Base-by-base conservation (phyloP, 768 basidiomycete species). In the Mycena leptocephala region DNA sequence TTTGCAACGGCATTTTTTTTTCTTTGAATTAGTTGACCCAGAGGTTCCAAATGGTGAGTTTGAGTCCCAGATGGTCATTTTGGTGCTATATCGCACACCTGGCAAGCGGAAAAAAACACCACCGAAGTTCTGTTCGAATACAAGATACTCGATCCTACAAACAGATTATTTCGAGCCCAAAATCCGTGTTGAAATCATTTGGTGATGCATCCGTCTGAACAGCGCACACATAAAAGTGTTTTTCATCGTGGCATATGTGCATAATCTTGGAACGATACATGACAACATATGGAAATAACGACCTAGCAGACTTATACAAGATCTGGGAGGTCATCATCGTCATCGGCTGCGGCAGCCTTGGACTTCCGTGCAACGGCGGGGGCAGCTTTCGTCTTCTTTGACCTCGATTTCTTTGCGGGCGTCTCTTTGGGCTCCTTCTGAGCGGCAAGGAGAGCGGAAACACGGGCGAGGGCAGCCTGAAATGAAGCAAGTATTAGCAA, bases 401-500 rank as follows among this genome's bases (percentile, higher is more conserved):
- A 94, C 80, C 95, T 89, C 76, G 87, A 76, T 88, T 95, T 95
- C 90, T 92, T 95, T 62, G 90, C 86, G 81, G 90, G 94, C 78
- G 84, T 80, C 14, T 91, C 82, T 85, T 94, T 95, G 84, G 91
- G 94, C 84, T 93, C 92, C 82, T 90, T 92, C 86, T 95, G 93
- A 66, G 95, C 85, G 32, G 89, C 90, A 70, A 93, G 78, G 76
- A 96, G 88, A 53, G 95, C 93, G 75, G 95, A 95, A 32, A 93
- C 90, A 76, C 95, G 95, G 61, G 93, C 94, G 58, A 96, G 90
- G 76, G 92, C 89, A 75, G 93, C 93, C 95, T 96, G 80, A 46
- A 66, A 55, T 69, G 24, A 75, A 13, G 51, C 30, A 67, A 14
- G 75, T 2, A 85, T 89, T 64, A 89, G 87, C 72, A 83, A 72